A percentile compares a stretch with the other conserved stretches of the same genome.
These are phyloP conservation scores for Hypsizygus marmoreus DNA, from an alignment of 768 basidiomycete species.

Conservation along the genomic window DNA sequence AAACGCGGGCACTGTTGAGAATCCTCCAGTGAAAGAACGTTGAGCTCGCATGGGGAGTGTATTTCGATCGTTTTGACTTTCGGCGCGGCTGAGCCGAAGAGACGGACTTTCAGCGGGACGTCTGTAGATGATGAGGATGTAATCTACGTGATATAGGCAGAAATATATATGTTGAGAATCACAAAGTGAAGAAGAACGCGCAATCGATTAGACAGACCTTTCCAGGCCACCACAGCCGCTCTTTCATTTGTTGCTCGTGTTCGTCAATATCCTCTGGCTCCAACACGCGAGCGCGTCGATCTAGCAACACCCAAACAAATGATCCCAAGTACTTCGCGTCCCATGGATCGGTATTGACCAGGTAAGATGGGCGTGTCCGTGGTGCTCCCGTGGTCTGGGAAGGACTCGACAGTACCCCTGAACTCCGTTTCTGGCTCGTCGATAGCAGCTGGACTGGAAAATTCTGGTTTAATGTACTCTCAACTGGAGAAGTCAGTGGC, in stretches of 20 bases:
- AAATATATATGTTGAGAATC: conserved; percentile 4
- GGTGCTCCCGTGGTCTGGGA: conserved; percentile 3
- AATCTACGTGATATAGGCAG: conserved; percentile 20
- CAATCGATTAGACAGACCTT: conserved; percentile 42
- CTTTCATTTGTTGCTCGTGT: conserved; percentile 16
- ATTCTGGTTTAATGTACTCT: neutral
- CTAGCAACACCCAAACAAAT: conserved; percentile 57
- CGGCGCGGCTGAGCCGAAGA: conserved; percentile 26
- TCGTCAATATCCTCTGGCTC: conserved; percentile 29
- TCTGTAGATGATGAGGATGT: conserved; percentile 11
- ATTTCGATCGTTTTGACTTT: conserved; percentile 33
- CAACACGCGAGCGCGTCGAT: conserved; percentile 36
- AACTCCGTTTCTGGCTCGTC: too few species aligned
- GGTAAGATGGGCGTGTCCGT: conserved; percentile 2
- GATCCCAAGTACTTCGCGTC: conserved; percentile 30
- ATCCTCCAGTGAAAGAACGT: conserved; percentile 37
- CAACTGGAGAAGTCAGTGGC: conserved; percentile 18
- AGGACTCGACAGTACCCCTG: neutral
- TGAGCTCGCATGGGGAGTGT: conserved; percentile 35
- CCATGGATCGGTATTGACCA: conserved; percentile 20
- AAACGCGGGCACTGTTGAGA: conserved; percentile 44
- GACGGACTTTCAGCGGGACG: conserved; percentile 24
- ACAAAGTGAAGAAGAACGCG: conserved; percentile 3
- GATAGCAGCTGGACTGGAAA: conserved; percentile 7
- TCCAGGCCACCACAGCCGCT: conserved; percentile 71